Evolutionary conservation across 2,329 filamentous ascomycete species (phyloP).

Genomic region (Huntiella decipiens): DNA sequence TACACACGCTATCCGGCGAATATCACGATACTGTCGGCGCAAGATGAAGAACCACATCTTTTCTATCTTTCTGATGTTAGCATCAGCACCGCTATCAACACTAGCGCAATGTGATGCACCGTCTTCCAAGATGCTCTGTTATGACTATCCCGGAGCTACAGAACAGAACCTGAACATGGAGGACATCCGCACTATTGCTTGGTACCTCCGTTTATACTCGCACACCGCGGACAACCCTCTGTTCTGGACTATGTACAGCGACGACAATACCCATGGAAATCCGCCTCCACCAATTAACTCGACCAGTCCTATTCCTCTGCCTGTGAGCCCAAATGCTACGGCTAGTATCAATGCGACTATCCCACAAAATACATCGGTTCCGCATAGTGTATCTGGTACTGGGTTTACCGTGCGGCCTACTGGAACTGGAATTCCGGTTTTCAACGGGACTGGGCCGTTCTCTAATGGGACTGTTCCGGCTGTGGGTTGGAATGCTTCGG

Average conservation of each 20-base stretch:
- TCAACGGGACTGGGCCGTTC: background rate
- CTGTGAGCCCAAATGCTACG: background rate
- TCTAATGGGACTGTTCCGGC: background rate
- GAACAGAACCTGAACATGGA: constrained; percentile 7
- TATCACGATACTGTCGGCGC: too few species aligned
- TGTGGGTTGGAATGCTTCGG: background rate
- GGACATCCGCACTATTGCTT: constrained; percentile 10
- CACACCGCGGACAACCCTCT: constrained; percentile 7
- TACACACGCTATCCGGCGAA: too few species aligned
- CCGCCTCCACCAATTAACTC: constrained; percentile 6
- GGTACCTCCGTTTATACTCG: constrained; percentile 11
- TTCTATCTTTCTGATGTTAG: too few species aligned
- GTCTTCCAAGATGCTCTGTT: constrained; percentile 8
- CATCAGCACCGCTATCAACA: too few species aligned
- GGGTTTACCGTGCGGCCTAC: background rate
- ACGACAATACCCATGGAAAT: constrained; percentile 5
- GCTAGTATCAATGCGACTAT: background rate
- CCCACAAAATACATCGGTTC: background rate
- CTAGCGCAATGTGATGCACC: constrained; percentile 4
- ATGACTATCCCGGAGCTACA: constrained; percentile 10
- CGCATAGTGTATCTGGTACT: background rate
- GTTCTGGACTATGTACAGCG: constrained; percentile 11
- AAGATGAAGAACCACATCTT: too few species aligned
- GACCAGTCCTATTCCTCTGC: background rate
- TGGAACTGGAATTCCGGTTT: background rate